Conservation (phyloP, 192 early-diverging fungal species). For the Backusella macrospora region DNA sequence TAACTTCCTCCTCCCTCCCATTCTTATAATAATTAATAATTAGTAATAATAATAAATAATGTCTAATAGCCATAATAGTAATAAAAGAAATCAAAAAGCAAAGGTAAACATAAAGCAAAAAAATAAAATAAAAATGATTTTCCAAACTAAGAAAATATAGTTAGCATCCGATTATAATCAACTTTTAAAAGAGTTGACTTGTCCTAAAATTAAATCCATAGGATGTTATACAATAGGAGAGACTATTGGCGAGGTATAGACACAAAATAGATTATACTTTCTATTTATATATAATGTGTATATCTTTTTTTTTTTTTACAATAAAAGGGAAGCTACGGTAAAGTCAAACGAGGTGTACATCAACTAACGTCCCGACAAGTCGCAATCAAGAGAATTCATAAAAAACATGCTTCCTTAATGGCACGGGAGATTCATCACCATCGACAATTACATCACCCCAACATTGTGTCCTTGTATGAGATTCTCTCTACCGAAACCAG, state of each 20-base stretch:
- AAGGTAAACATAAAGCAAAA: neutral
- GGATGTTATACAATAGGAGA: slow-evolving; percentile 60
- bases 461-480: slow-evolving; percentile 80
- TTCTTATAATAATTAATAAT: neutral
- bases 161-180: slow-evolving; percentile 61
- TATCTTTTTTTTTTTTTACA: neutral
- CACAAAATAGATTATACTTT: too few relatives aligned
- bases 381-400: slow-evolving; percentile 63
- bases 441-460: slow-evolving; percentile 73
- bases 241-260: slow-evolving; percentile 51
- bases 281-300: neutral
- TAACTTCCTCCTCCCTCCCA: too few relatives aligned
- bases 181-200: slow-evolving; percentile 60
- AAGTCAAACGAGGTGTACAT: slow-evolving; percentile 64
- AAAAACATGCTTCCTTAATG: slow-evolving; percentile 58
- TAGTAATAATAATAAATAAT: neutral
- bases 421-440: slow-evolving; percentile 66
- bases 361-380: slow-evolving; percentile 61
- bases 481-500: slow-evolving; percentile 70
- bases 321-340: slow-evolving; percentile 60
- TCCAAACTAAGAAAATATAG: slow-evolving; percentile 31
- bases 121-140: slow-evolving; percentile 1
- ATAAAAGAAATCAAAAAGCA: slow-evolving; percentile 20
- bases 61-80: neutral
- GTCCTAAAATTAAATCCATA: slow-evolving; percentile 48